phyloP scores from a whole-genome alignment of 2,329 filamentous ascomycete species.

The Fusarium sp. region DNA sequence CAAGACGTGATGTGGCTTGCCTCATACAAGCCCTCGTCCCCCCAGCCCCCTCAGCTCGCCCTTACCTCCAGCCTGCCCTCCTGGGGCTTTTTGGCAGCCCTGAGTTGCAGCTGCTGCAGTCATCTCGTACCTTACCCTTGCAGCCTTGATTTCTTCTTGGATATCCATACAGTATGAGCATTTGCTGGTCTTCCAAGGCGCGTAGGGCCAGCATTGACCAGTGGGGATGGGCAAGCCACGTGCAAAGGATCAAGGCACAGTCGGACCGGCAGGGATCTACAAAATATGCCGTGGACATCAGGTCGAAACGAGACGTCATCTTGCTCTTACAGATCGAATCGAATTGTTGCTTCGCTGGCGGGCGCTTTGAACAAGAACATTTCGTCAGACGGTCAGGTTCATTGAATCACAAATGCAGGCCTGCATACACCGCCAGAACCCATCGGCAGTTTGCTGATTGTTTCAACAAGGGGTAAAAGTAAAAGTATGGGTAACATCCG shows the following conservation, averaged over 20 bases:
- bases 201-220: conserved; percentile 4
- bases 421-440: conserved; percentile 12
- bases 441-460: conserved; percentile 18
- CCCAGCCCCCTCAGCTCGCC: conserved; percentile 30
- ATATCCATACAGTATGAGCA: conserved; percentile 8
- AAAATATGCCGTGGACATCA: not conserved
- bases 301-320: conserved; percentile 27
- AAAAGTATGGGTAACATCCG: conserved; percentile 2
- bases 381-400: conserved; percentile 7
- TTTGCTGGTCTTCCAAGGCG: conserved; percentile 9
- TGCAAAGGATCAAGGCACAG: conserved; percentile 37
- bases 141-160: conserved; percentile 7
- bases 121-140: conserved; percentile 6
- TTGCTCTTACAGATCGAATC: not conserved
- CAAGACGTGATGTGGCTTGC: conserved; percentile 13
- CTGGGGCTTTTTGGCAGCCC: conserved; percentile 22
- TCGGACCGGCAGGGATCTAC: conserved; percentile 24
- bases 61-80: conserved; percentile 9
- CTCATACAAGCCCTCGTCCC: conserved; percentile 15
- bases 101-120: conserved; percentile 10
- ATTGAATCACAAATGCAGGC: conserved; percentile 16
- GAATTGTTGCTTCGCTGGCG: conserved; percentile 30
- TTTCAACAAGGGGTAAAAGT: conserved; percentile 5
- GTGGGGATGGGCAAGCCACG: conserved; percentile 20
- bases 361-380: conserved; percentile 6